Percentiles rank a stretch among this genome's conserved stretches.
These are phyloP conservation scores for Cutaneotrichosporon cavernicola DNA, from an alignment of 1,284 basidiomycete species.

Conservation along the genomic window DNA sequence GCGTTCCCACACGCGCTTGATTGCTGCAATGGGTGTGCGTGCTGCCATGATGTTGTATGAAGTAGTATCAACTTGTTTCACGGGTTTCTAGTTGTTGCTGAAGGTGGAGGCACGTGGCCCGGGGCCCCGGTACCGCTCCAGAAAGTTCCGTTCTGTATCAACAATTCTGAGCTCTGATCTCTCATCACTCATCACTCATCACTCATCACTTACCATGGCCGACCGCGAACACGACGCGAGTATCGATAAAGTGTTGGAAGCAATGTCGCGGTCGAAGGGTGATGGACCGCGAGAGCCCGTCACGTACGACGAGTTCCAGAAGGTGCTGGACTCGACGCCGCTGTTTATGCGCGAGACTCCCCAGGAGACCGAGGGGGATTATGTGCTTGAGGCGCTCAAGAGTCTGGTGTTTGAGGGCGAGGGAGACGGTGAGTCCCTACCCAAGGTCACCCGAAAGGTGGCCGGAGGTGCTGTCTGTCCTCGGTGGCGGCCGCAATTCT, in stretches of 20 bases:
- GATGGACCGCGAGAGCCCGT: slow-evolving; percentile 21
- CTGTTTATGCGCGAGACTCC: slow-evolving; percentile 92
- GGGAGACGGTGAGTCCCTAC: slow-evolving; percentile 73
- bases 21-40: slow-evolving; percentile 37
- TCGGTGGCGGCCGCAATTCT: too few species aligned
- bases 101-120: background rate
- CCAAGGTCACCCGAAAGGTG: background rate
- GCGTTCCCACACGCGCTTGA: slow-evolving; percentile 56
- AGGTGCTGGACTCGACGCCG: slow-evolving; percentile 57
- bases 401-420: slow-evolving; percentile 84
- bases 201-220: background rate
- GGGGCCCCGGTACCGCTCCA: background rate
- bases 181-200: background rate
- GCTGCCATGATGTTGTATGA: slow-evolving; percentile 2
- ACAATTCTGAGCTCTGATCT: background rate
- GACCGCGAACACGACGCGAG: slow-evolving; percentile 18
- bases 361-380: slow-evolving; percentile 62
- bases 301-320: slow-evolving; percentile 39
- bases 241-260: slow-evolving; percentile 29
- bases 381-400: slow-evolving; percentile 77
- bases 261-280: slow-evolving; percentile 24
- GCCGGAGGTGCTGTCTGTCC: too few species aligned
- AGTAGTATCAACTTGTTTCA: too few species aligned
- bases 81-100: too few species aligned
- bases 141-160: background rate